Percentiles rank a stretch among this genome's conserved stretches.
phyloP scores from a whole-genome alignment of 2,329 filamentous ascomycete species.

The Didymella keratinophila region DNA sequence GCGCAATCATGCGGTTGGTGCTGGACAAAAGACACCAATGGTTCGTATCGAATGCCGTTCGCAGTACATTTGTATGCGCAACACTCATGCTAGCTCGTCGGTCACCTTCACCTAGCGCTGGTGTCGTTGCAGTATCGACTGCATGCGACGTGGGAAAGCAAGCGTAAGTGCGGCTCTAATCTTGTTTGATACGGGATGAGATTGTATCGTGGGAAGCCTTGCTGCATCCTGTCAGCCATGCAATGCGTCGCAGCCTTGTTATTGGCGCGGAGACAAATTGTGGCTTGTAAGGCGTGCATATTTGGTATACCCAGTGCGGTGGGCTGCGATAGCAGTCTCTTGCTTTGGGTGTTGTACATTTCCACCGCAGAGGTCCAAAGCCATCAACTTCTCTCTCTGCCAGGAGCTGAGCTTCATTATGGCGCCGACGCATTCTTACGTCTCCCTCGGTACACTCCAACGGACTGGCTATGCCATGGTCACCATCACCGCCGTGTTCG shows the following conservation, averaged over 20 bases:
- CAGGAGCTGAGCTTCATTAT: not conserved
- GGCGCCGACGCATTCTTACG: not conserved
- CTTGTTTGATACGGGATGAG: not conserved
- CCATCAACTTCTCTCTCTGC: not conserved
- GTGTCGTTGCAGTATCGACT: not conserved
- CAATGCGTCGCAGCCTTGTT: not conserved
- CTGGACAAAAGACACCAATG: not conserved
- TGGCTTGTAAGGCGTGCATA: not conserved
- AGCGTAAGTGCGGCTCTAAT: not conserved
- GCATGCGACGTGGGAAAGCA: not conserved
- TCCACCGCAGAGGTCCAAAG: not conserved
- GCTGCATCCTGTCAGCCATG: not conserved
- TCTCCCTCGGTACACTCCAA: not conserved
- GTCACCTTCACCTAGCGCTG: not conserved
- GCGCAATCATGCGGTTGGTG: not conserved
- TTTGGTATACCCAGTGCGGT: not conserved
- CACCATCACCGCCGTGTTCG: conserved; percentile 1
- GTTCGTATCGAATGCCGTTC: not conserved
- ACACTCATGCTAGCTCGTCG: not conserved
- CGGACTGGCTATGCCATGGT: conserved; percentile 5
- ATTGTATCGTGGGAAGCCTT: not conserved
- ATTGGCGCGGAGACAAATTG: not conserved
- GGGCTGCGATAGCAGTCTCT: not conserved
- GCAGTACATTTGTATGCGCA: not conserved
- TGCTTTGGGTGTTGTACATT: not conserved